Evolutionary conservation across 1,284 basidiomycete genomes (phyloP).

Genomic region (Somion occarium): DNA sequence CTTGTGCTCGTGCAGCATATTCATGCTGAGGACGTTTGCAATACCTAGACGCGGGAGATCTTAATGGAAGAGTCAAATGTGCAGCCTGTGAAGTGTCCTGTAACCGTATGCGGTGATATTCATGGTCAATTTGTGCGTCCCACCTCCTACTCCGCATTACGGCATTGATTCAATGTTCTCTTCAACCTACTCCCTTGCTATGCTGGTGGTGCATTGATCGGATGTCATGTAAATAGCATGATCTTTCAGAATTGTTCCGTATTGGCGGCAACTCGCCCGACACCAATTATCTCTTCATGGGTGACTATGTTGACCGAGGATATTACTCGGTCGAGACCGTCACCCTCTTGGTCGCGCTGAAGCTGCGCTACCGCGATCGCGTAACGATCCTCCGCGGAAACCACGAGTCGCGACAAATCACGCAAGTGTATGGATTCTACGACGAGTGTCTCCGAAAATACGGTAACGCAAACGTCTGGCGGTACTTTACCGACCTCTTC

Average conservation of each 20-base stretch:
- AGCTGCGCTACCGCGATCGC: conserved; percentile 96
- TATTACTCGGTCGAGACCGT: conserved; percentile 99
- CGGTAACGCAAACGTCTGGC: conserved; percentile 99
- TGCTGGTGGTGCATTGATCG: conserved; percentile 8
- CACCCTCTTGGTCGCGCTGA: conserved; percentile 96
- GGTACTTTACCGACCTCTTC: conserved; percentile 98
- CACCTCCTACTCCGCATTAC: conserved; percentile 17
- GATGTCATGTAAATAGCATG: conserved; percentile 62
- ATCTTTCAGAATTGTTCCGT: conserved; percentile 97
- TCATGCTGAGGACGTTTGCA: conserved; percentile 17
- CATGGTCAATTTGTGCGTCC: conserved; percentile 97
- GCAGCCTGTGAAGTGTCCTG: conserved; percentile 95
- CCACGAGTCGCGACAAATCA: conserved; percentile 99
- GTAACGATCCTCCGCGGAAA: conserved; percentile 98
- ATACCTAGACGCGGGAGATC: conserved; percentile 86
- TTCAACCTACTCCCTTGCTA: conserved; percentile 2
- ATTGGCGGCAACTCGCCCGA: conserved; percentile 99
- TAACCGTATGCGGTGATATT: conserved; percentile 97
- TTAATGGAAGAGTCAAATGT: conserved; percentile 98
- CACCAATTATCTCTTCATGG: conserved; percentile 99
- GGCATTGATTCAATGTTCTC: conserved; percentile 8
- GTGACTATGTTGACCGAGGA: conserved; percentile 98
- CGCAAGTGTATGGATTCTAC: conserved; percentile 99
- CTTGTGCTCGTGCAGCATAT: conserved; percentile 6
- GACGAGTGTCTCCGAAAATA: conserved; percentile 99